Conservation (phyloP, 2,329 filamentous ascomycete genomes). For the Colletotrichum noveboracense region DNA sequence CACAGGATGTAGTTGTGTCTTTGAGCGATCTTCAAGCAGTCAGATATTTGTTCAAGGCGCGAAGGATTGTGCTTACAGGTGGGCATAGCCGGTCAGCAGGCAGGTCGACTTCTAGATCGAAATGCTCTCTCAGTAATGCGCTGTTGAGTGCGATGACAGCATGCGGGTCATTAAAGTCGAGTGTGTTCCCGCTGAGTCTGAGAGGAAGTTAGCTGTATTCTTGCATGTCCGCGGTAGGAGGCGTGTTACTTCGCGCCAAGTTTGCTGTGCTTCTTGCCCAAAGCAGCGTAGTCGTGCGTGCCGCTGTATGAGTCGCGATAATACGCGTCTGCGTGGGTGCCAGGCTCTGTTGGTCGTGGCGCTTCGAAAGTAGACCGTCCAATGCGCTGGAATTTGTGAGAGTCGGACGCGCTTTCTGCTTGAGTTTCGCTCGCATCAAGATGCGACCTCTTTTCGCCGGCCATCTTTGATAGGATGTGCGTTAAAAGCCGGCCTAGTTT, state of each 20-base stretch:
- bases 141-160: slow-evolving; percentile 84
- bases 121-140: slow-evolving; percentile 77
- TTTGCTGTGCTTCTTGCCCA: slow-evolving; percentile 44
- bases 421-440: background rate
- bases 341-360: background rate
- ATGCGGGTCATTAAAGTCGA: slow-evolving; percentile 82
- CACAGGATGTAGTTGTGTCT: slow-evolving; percentile 91
- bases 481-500: too few relatives aligned
- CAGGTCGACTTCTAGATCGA: slow-evolving; percentile 72
- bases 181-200: slow-evolving; percentile 51
- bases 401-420: background rate
- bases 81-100: slow-evolving; percentile 85
- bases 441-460: background rate
- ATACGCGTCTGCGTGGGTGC: slow-evolving; percentile 17
- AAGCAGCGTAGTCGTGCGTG: slow-evolving; percentile 47
- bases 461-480: background rate
- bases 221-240: background rate
- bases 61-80: slow-evolving; percentile 61
- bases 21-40: slow-evolving; percentile 54
- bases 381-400: background rate
- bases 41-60: background rate
- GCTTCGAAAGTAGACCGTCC: background rate
- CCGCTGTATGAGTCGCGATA: slow-evolving; percentile 42
- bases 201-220: background rate
- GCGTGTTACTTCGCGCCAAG: slow-evolving; percentile 46